Conservation (phyloP, 176 grass and related monocot genomes). For the Oropetium thomaeum region DNA sequence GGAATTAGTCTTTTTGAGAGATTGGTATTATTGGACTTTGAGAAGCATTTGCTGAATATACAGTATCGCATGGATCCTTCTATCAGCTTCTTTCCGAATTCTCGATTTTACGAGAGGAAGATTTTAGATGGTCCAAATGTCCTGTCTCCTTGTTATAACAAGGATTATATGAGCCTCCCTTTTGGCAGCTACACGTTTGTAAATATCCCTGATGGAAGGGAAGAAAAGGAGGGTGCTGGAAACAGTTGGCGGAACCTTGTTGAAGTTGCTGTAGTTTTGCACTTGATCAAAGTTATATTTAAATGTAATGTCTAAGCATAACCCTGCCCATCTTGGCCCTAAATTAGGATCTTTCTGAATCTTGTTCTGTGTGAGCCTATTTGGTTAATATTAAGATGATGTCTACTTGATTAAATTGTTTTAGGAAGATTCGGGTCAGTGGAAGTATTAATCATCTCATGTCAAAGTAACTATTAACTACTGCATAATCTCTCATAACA, state of each 20-base stretch:
- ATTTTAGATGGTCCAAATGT: constrained; percentile 81
- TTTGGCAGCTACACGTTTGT: constrained; percentile 68
- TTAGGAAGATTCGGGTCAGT: no score
- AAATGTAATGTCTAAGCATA: constrained; percentile 42
- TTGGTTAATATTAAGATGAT: not conserved
- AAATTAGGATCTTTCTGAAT: no score
- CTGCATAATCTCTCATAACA: not conserved
- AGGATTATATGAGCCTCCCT: constrained; percentile 29
- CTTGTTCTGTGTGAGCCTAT: no score
- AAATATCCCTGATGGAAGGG: constrained; percentile 58
- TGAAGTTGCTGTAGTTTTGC: constrained; percentile 65
- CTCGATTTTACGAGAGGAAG: constrained; percentile 56
- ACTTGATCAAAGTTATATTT: constrained; percentile 58
- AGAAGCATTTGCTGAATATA: constrained; percentile 72
- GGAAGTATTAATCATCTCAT: no score
- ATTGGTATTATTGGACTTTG: constrained; percentile 42
- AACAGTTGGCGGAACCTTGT: constrained; percentile 59
- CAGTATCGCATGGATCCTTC: constrained; percentile 83
- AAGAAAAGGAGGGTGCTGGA: constrained; percentile 57
- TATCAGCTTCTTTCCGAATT: constrained; percentile 77
- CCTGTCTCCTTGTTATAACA: constrained; percentile 46
- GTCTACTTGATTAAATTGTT: no score
- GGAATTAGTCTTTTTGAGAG: constrained; percentile 77
- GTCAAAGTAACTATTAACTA: no score
- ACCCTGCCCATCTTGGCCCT: no score